Evolutionary conservation across 2,329 filamentous ascomycete genomes (phyloP), one percentile per base, ranked within the genome.

Genomic region (Westerdykella ornata): DNA sequence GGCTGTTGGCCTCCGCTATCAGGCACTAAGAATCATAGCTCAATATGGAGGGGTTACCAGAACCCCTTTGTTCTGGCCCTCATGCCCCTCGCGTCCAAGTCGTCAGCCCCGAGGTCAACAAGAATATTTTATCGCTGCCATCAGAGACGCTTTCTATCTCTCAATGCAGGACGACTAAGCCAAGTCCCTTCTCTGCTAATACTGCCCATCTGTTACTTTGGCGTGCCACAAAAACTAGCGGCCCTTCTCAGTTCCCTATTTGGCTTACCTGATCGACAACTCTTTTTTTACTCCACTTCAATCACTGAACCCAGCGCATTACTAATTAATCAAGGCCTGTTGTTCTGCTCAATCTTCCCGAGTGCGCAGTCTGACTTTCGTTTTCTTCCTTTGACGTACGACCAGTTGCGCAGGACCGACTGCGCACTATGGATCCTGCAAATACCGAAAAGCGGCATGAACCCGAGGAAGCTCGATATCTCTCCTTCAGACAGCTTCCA

Each of bases 401-500:
- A 26, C 22, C 22, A 26, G 12, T 26, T 26, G 22, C 7, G 8
- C 7, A 4, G 8, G 12, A 4, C 12, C 22, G 8, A 26, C 22
- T 11, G 7, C 22, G 3, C 47, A 57, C 40, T 38, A 68, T 68
- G 65, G 65, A 66, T 41, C 56, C 63, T 2, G 44, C 44, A 19
- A 66, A 68, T 29, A 50, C 60, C 19, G 49, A 62, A 41, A 63
- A 66, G 47, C 56, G 66, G 43, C 47, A 47, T 9, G 46, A 67
- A 46, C 60, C 62, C 13, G 64, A 66, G 45, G 62, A 67, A 46
- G 62, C 64, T 5, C 62, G 65, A 37, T 81, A 78, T 52, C 71
- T 82, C 47, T 67, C 73, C 47, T 82, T 82, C 54, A 72, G 72
- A 38, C 71, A 74, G 53, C 70, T 75, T 15, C 73, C 71, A 46